phyloP scores from a whole-genome alignment of 169 alveolate genomes.

The Plasmodium gallinaceum region DNA sequence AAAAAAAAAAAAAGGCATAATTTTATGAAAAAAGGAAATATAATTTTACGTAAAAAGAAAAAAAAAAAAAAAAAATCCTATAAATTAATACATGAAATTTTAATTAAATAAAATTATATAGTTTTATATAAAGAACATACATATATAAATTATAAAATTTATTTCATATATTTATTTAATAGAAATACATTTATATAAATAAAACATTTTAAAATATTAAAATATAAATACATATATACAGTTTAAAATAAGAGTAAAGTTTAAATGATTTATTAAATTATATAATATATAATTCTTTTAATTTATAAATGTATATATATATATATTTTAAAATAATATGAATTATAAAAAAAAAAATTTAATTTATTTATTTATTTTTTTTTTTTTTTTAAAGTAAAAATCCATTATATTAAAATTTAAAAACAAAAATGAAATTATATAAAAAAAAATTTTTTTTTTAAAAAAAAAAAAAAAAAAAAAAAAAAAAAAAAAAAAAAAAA shows the following conservation, averaged over 20 bases:
- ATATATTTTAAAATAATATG: background rate
- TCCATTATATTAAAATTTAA: background rate
- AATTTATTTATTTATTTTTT: background rate
- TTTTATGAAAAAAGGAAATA: background rate
- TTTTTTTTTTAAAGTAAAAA: background rate
- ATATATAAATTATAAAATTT: background rate
- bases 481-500: background rate
- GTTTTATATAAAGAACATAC: background rate
- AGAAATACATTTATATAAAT: background rate
- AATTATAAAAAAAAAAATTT: background rate
- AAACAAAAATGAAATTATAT: background rate
- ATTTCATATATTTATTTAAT: background rate
- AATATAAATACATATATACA: background rate
- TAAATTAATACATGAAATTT: background rate
- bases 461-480: background rate
- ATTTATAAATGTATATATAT: constrained; percentile 14
- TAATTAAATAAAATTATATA: background rate
- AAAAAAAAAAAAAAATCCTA: background rate
- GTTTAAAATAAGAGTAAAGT: background rate
- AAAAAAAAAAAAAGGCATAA: background rate
- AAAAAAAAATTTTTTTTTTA: no score
- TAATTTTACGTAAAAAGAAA: background rate
- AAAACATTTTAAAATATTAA: background rate
- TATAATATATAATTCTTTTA: background rate
- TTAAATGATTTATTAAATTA: background rate